Percentiles rank a stretch among this genome's conserved stretches.
These are phyloP conservation scores for Austroboletus olivaceoglutinosus DNA, from an alignment of 1,284 basidiomycete species.

Conservation along the genomic window DNA sequence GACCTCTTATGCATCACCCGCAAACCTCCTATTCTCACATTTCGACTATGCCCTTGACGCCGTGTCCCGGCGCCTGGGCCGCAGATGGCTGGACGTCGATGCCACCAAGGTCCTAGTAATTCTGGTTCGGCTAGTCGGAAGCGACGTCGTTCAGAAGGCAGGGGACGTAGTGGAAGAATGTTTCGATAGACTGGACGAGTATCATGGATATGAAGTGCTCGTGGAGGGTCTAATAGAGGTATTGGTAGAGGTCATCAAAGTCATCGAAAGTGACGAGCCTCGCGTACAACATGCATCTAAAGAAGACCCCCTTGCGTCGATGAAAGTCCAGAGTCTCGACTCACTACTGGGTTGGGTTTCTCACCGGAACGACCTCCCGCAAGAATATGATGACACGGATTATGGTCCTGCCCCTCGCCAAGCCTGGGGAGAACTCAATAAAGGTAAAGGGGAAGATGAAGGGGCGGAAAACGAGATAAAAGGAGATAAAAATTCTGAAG, in stretches of 20 bases:
- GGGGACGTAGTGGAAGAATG: conserved; percentile 93
- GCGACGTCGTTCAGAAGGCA: conserved; percentile 80
- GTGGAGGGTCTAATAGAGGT: conserved; percentile 87
- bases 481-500: conserved; percentile 31
- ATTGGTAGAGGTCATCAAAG: conserved; percentile 72
- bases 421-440: conserved; percentile 45
- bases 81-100: conserved; percentile 74
- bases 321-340: conserved; percentile 36
- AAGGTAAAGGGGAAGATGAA: conserved; percentile 25
- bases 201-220: conserved; percentile 83
- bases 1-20: conserved; percentile 79
- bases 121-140: conserved; percentile 81
- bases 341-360: conserved; percentile 65
- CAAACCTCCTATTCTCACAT: conserved; percentile 84
- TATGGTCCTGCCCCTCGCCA: conserved; percentile 62
- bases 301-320: conserved; percentile 19
- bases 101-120: conserved; percentile 79
- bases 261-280: conserved; percentile 56
- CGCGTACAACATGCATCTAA: conserved; percentile 17
- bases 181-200: conserved; percentile 91
- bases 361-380: conserved; percentile 41
- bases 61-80: conserved; percentile 76
- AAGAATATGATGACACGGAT: conserved; percentile 43
- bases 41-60: conserved; percentile 93
- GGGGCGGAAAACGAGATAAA: conserved; percentile 21